A percentile compares a stretch with the other conserved stretches of the same genome.
Evolutionary conservation across 2,329 filamentous ascomycete genomes (phyloP).

Genomic region (Hypoxylon sp.): DNA sequence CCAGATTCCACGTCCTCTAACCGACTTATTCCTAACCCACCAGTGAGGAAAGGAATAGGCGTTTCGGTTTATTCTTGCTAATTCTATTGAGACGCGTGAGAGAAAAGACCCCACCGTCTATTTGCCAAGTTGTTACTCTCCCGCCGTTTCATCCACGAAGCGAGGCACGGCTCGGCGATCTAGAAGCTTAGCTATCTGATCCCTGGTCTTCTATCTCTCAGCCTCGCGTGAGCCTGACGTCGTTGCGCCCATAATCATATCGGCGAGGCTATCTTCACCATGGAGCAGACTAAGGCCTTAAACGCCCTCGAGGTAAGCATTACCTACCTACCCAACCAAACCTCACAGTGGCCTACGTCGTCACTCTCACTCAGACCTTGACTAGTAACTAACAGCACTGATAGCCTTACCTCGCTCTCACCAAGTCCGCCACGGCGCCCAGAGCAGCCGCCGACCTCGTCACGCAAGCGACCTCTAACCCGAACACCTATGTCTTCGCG

Average conservation of each 20-base stretch:
- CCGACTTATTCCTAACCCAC: neutral
- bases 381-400: slow-evolving; percentile 20
- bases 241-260: slow-evolving; percentile 24
- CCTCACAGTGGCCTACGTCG: neutral
- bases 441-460: slow-evolving; percentile 89
- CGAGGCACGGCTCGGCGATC: slow-evolving; percentile 17
- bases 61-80: slow-evolving; percentile 17
- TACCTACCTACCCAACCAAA: neutral
- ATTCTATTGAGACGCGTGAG: slow-evolving; percentile 21
- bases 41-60: neutral
- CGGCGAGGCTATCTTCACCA: slow-evolving; percentile 56
- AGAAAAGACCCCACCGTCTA: neutral
- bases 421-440: slow-evolving; percentile 86
- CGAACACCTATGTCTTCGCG: slow-evolving; percentile 92
- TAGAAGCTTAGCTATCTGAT: slow-evolving; percentile 32
- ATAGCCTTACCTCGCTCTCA: slow-evolving; percentile 90
- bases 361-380: neutral
- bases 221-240: slow-evolving; percentile 34
- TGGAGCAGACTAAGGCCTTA: slow-evolving; percentile 81
- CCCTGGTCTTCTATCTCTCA: slow-evolving; percentile 24
- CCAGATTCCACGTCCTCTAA: slow-evolving; percentile 1
- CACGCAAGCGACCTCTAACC: slow-evolving; percentile 87
- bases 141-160: slow-evolving; percentile 29
- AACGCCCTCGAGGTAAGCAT: slow-evolving; percentile 72
- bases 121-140: slow-evolving; percentile 10